Conservation (phyloP, 345 rosid genomes). For the Passiflora organensis region DNA sequence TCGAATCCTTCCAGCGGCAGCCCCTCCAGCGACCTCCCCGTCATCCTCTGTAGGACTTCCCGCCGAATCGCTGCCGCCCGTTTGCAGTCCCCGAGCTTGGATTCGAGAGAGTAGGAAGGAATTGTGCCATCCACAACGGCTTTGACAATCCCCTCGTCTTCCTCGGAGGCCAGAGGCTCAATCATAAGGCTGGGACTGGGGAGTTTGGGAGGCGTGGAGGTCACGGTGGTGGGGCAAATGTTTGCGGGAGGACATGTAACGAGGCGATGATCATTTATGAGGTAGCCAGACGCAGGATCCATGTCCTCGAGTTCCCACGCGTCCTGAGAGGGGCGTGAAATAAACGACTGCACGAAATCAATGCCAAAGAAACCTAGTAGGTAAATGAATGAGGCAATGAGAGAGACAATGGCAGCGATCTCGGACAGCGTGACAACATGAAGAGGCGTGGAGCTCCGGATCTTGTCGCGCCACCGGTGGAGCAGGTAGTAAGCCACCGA, state of each 20-base stretch:
- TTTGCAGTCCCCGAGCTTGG: slow-evolving; percentile 72
- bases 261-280: slow-evolving; percentile 38
- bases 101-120: slow-evolving; percentile 68
- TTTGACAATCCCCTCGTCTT: slow-evolving; percentile 63
- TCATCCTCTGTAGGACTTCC: slow-evolving; percentile 68
- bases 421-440: slow-evolving; percentile 74
- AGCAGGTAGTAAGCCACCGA: slow-evolving; percentile 80
- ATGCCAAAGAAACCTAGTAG: slow-evolving; percentile 83
- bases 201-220: slow-evolving; percentile 20
- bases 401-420: slow-evolving; percentile 62
- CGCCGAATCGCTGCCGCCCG: slow-evolving; percentile 70
- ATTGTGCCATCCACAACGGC: slow-evolving; percentile 49
- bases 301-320: slow-evolving; percentile 52
- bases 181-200: slow-evolving; percentile 29
- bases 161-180: slow-evolving; percentile 36
- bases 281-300: slow-evolving; percentile 16
- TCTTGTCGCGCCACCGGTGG: slow-evolving; percentile 93
- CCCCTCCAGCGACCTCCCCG: slow-evolving; percentile 69
- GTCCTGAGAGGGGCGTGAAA: slow-evolving; percentile 56
- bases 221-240: background rate
- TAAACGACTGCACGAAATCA: slow-evolving; percentile 79
- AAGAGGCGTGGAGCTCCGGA: slow-evolving; percentile 78
- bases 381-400: slow-evolving; percentile 75
- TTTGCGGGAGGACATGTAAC: slow-evolving; percentile 33
- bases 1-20: slow-evolving; percentile 79